Conservation (phyloP, 768 basidiomycete genomes). For the Podaxis rugospora region DNA sequence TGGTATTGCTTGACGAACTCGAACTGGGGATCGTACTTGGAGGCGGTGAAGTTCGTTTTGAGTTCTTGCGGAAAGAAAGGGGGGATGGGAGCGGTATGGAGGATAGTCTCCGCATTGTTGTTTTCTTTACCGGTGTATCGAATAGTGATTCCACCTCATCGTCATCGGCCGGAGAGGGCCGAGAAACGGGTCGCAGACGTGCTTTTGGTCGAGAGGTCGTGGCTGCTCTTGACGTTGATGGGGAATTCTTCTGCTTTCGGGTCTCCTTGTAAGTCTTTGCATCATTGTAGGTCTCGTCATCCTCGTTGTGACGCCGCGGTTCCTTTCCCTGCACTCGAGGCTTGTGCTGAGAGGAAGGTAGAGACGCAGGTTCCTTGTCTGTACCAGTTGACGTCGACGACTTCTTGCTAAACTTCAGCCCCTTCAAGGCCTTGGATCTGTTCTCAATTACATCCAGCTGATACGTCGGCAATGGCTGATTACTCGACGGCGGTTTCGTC, state of each 20-base stretch:
- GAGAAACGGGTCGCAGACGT: not conserved
- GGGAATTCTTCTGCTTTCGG: not conserved
- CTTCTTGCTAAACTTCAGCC: conserved; percentile 32
- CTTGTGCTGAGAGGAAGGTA: not conserved
- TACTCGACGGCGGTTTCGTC: not conserved
- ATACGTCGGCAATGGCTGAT: conserved; percentile 10
- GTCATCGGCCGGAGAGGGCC: not conserved
- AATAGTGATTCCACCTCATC: not conserved
- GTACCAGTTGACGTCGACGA: conserved; percentile 14
- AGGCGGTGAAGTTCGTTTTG: not conserved
- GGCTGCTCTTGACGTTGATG: not conserved
- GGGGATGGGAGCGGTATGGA: conserved; percentile 4
- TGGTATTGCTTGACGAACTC: not conserved
- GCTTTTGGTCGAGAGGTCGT: not conserved
- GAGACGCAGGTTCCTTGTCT: not conserved
- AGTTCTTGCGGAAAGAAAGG: not conserved
- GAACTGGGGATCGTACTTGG: not conserved
- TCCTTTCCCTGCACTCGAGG: not conserved
- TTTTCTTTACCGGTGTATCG: not conserved
- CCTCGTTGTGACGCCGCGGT: not conserved
- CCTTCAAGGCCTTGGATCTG: conserved; percentile 12
- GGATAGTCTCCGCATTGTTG: conserved; percentile 8
- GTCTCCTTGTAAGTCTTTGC: not conserved
- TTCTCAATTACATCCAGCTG: conserved; percentile 2
- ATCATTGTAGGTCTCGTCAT: not conserved